A percentile compares a stretch with the other conserved stretches of the same genome.
These are phyloP conservation scores for Xylaria acuta DNA, from an alignment of 495 filamentous ascomycete genomes.

Conservation along the genomic window DNA sequence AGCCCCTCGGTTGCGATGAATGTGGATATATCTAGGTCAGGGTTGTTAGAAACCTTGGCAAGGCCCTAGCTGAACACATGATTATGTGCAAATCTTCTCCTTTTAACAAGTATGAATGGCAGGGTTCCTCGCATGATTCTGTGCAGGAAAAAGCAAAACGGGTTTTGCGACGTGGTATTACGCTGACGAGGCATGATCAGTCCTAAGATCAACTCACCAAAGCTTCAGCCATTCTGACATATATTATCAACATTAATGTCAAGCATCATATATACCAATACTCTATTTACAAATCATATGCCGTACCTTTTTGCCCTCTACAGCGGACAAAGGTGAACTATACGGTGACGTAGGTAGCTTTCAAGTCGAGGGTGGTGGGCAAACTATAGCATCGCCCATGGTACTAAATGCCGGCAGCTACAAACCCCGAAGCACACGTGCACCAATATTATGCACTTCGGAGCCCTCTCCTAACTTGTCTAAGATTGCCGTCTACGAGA, in stretches of 20 bases:
- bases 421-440: background rate
- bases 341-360: slow-evolving; percentile 4
- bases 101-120: background rate
- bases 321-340: background rate
- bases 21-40: background rate
- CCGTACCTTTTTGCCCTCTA: background rate
- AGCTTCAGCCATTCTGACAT: background rate
- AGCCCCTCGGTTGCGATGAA: background rate
- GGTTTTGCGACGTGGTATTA: background rate
- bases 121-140: slow-evolving; percentile 9
- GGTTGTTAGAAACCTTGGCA: background rate
- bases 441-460: background rate
- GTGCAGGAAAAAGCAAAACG: background rate
- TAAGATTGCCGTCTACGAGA: background rate
- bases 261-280: background rate
- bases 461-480: background rate
- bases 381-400: background rate
- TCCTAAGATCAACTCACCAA: background rate
- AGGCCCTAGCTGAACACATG: slow-evolving; percentile 10
- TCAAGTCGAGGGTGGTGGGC: background rate
- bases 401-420: background rate
- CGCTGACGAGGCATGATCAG: background rate
- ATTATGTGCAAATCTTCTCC: background rate
- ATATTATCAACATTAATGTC: background rate
- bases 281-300: background rate